Base-by-base conservation (phyloP, 2,329 filamentous ascomycete genomes). In the Epichloe hybrida region DNA sequence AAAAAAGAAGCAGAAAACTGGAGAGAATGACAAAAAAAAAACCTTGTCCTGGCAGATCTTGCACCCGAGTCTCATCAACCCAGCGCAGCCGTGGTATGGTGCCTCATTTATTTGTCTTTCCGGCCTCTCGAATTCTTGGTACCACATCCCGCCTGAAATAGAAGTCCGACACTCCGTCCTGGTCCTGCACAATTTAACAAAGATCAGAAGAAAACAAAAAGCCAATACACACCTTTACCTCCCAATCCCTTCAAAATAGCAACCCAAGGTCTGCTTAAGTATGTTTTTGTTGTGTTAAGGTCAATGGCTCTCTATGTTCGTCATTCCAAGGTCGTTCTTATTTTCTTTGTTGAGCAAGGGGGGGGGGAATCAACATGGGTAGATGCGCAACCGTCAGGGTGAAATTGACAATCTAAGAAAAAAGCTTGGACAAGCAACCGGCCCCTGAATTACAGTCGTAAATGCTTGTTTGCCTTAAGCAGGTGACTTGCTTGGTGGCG, bases 401-500 rank as follows among this genome's bases (percentile, higher is more conserved):
- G 48, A 59, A 49, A 52, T 58, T 56, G 56, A 56, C 55, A 53
- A 57, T 57, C 57, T 54, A 58, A 58, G 54, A 55, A 59, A 58
- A 34, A 58, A 58, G 54, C 56, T 51, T 60, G 53, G 57, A 58
- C 57, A 61, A 61, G 55, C 58, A 52, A 55, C 56, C 51, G 47
- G 49, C 50, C 50, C 37, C 37, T 38, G 31, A 41, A 38, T 12
- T 21, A 17, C 34, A 35, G 35, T 50, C 34, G 20, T 15, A 48
- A 20, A 35, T 20, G 37, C 40, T 36, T 7, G 9, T 13, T 41
- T 38, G 49, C 48, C 58, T 69, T 77, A 81, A 50, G 76, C 76
- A 40, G 78, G 76, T 41, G 77, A 81, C 69, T 81, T 81, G 73
- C 66, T 80, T 35, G 72, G 72, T 47, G 77, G 75, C 50, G 72